Base-by-base conservation (phyloP, 208 protist species). In the Crithidia fasciculata region DNA sequence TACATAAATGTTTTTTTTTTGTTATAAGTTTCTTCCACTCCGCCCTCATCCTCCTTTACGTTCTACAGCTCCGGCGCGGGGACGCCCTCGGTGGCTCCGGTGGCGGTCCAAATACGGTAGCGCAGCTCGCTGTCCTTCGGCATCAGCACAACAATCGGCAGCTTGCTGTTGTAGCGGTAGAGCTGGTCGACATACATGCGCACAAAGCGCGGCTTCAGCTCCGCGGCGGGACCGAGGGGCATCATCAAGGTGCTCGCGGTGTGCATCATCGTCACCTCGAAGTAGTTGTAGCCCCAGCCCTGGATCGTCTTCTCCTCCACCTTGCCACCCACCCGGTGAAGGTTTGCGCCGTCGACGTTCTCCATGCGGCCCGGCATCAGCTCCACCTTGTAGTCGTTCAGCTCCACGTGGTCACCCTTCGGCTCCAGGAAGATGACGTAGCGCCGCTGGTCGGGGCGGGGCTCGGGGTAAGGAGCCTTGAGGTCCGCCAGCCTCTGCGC, bases 381-480 rank as follows among this genome's bases (percentile, higher is more conserved):
- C 78, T 92, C 67, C 63, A 94, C 60, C 71, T 87, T 83, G 74
- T 83, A 92, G 72, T 87, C 63, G 15, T 75, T 60, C 50, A 68
- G 50, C 45, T 90, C 81, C n/a, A 69, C 72, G 4, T 76, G 68
- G 58, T 86, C 70, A 18, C 64, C 78, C 67, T 89, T 86, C 19
- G 71, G 63, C 15, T 91, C 83, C 57, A 92, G 86, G 69, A 88
- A 87, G 62, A 94, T 88, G 43, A 90, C 85, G 68, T 75, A 92
- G 70, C 86, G 84, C 68, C 82, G 82, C 76, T 94, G 87, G 18
- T 87, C 78, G 13, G 80, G 53, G 2, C 73, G 71, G 16, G 89
- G 82, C 69, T 82, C 74, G 3, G 89, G 89, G 81, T 92, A 94
- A 13, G 89, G 89, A 3, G 82, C 89, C 69, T 90, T 82, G 80